phyloP scores from a whole-genome alignment of 2,329 filamentous ascomycete species.

The Ambrosiella cleistominuta region DNA sequence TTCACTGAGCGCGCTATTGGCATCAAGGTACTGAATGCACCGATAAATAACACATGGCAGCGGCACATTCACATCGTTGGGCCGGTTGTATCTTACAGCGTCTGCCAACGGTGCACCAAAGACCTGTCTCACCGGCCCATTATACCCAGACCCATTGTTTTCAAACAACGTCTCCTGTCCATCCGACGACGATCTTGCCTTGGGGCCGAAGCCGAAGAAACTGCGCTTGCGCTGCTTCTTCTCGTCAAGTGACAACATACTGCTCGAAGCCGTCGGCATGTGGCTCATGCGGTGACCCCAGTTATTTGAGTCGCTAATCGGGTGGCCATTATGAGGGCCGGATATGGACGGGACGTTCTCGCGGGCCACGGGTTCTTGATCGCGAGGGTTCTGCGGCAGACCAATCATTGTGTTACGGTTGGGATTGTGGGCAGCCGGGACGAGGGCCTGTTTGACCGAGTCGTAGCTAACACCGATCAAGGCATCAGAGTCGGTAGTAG shows the following conservation, averaged over 20 bases:
- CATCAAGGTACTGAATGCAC: conserved; percentile 80
- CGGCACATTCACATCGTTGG: conserved; percentile 52
- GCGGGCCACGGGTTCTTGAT: conserved; percentile 19
- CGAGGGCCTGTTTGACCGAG: conserved; percentile 33
- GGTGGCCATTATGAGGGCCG: conserved; percentile 62
- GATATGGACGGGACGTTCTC: conserved; percentile 43
- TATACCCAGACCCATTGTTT: conserved; percentile 28
- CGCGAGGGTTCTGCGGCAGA: conserved; percentile 18
- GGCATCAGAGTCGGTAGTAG: conserved; percentile 25
- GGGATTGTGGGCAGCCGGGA: conserved; percentile 20
- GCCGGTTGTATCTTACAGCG: conserved; percentile 66
- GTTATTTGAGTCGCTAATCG: conserved; percentile 64
- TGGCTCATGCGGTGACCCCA: conserved; percentile 59
- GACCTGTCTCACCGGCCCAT: conserved; percentile 46
- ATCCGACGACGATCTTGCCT: conserved; percentile 40
- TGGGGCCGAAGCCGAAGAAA: conserved; percentile 53
- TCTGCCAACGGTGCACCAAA: conserved; percentile 78
- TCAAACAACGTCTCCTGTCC: conserved; percentile 38
- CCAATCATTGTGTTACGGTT: conserved; percentile 23
- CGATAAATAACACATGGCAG: conserved; percentile 88
- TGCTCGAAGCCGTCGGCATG: conserved; percentile 1
- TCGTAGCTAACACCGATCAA: conserved; percentile 44
- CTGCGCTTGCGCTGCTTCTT: conserved; percentile 67
- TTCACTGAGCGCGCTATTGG: conserved; percentile 63
- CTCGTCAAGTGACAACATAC: conserved; percentile 37